Evolutionary conservation across 352 stramenopile species (phyloP), one percentile per base, ranked within the genome.

Genomic region (Phytophthora foliorum): DNA sequence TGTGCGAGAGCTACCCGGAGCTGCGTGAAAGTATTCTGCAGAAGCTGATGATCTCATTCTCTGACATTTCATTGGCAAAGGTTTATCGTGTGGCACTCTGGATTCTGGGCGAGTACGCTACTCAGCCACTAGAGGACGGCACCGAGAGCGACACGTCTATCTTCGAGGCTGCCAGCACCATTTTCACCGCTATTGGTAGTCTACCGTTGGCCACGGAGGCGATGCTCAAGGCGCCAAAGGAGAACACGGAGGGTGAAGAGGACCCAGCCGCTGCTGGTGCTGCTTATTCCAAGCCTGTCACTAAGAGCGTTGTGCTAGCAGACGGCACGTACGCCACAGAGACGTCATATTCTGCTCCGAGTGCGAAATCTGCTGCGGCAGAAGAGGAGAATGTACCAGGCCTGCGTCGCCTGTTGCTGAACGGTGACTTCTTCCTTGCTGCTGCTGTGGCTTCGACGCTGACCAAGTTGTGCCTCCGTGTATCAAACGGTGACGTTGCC

Each of bases 251-350:
- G 56, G 64, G 49, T 42, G 24, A 24, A 52, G 72, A 69, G 21
- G 64, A 79, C 24, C 52, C 72, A 25, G 65, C 65, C 2, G 39
- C 64, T 51, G 21, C 61, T 45, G 75, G 61, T 52, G 75, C 86
- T n/a, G 84, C 84, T 36, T 92, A 92, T 58, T 80, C 87, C n/a
- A 97, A 98, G 65, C 82, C 95, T 29, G 86, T 98, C 32, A 99
- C 96, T 13, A 99, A 99, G 84, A 99, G 98, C 66, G 95, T 99
- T 36, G 97, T 99, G 24, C 81, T 99, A 6, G 89, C 97, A 0
- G 98, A 99, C 78, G 98, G 98, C 55, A 99, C 98, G 42, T 99
- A 99, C 78, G 98, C 98, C 13, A 99, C 97, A 4, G 98, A 99
- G 78, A 99, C 97, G 16, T 95, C 92, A 53, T 94, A 97, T 72